Percentiles rank a stretch among this genome's conserved stretches.
These are phyloP conservation scores for Globisporangium alternatum DNA, from an alignment of 352 stramenopile species.

Conservation along the genomic window DNA sequence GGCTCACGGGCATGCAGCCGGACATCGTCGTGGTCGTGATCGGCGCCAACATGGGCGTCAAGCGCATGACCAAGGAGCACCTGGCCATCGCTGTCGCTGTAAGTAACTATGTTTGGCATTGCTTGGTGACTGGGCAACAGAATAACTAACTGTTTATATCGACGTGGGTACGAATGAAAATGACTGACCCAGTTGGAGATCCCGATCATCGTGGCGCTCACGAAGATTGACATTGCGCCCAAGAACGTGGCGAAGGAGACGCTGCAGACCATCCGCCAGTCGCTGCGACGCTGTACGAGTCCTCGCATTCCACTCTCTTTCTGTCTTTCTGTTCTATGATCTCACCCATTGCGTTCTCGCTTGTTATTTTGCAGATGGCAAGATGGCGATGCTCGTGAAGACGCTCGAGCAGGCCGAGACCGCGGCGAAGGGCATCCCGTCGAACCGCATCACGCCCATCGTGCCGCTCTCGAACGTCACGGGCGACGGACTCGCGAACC, in stretches of 20 bases:
- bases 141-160: neutral
- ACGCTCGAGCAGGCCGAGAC: constrained; percentile 78
- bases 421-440: constrained; percentile 87
- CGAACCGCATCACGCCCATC: constrained; percentile 94
- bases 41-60: constrained; percentile 93
- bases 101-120: constrained; percentile 6
- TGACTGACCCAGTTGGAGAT: constrained; percentile 72
- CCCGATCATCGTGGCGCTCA: constrained; percentile 92
- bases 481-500: constrained; percentile 88
- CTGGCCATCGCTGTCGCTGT: constrained; percentile 90
- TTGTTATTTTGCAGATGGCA: constrained; percentile 51
- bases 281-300: constrained; percentile 68
- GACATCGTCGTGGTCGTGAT: constrained; percentile 95
- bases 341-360: neutral
- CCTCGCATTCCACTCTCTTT: neutral
- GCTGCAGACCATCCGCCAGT: constrained; percentile 85
- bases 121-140: neutral
- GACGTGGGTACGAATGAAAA: neutral
- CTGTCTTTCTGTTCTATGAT: neutral
- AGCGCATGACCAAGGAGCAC: constrained; percentile 94
- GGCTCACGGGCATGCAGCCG: constrained; percentile 95
- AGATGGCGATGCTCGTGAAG: constrained; percentile 94
- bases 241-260: constrained; percentile 93
- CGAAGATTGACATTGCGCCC: constrained; percentile 94
- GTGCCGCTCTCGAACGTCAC: constrained; percentile 98